phyloP scores from a whole-genome alignment of 1,139 yeast species.

The Pichia sp. region DNA sequence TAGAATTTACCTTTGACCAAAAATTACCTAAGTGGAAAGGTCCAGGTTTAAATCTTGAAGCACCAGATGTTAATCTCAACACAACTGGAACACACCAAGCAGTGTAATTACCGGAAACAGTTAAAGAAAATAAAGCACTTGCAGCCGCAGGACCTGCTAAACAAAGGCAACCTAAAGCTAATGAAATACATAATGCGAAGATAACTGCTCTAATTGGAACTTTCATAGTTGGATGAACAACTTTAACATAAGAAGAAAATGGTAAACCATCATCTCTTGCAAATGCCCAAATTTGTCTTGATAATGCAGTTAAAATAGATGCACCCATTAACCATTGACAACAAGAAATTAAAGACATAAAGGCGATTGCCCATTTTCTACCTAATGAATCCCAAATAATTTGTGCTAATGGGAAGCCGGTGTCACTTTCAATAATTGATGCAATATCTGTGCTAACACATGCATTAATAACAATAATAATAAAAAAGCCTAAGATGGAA shows the following conservation, averaged over 20 bases:
- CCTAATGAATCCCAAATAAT: conserved; percentile 61
- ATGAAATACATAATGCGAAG: conserved; percentile 44
- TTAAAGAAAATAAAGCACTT: conserved; percentile 41
- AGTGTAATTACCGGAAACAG: conserved; percentile 40
- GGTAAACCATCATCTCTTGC: conserved; percentile 48
- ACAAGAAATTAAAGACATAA: conserved; percentile 52
- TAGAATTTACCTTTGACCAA: conserved; percentile 29
- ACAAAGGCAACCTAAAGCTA: conserved; percentile 35
- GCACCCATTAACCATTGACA: conserved; percentile 68
- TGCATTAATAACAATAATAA: conserved; percentile 50
- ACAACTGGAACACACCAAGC: conserved; percentile 43
- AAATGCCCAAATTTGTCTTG: conserved; percentile 48
- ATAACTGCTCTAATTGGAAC: conserved; percentile 61
- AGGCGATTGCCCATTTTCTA: conserved; percentile 61
- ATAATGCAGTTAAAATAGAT: conserved; percentile 46
- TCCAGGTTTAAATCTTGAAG: conserved; percentile 32
- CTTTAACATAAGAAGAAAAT: conserved; percentile 43
- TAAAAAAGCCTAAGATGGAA: conserved; percentile 53
- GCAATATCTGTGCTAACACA: conserved; percentile 48
- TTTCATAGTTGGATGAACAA: conserved; percentile 45
- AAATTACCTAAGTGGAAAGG: conserved; percentile 30
- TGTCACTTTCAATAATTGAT: conserved; percentile 38
- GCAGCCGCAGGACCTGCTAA: conserved; percentile 34
- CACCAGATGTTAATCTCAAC: conserved; percentile 39
- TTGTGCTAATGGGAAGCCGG: conserved; percentile 60